Conservation (phyloP, 805 yeast species). For the Yarrowia sp. region DNA sequence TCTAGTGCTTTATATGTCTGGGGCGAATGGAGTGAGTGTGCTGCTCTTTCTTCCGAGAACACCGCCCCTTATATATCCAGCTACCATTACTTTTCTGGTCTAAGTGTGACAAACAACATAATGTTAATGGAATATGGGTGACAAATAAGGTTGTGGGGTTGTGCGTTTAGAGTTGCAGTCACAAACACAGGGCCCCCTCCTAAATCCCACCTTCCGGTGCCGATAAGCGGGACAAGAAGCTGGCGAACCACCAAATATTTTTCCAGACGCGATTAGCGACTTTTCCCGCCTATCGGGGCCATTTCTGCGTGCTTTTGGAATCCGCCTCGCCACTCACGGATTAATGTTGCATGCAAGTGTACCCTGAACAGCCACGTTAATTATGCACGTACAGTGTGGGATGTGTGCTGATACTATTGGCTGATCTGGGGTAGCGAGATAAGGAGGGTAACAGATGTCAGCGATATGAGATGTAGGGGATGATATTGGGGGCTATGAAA, state of each 20-base stretch:
- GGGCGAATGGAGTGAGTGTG: too few relatives aligned
- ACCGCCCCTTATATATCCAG: neutral
- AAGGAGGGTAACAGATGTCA: neutral
- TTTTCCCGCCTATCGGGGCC: neutral
- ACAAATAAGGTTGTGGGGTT: slow-evolving; percentile 25
- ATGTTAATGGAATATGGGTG: slow-evolving; percentile 15
- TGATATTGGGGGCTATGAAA: too few relatives aligned
- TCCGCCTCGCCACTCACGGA: slow-evolving; percentile 3
- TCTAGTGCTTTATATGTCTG: too few relatives aligned
- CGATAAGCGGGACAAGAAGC: neutral
- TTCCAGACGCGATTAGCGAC: neutral
- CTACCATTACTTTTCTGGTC: neutral
- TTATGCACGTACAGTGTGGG: neutral
- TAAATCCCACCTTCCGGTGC: too few relatives aligned
- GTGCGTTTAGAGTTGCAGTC: neutral
- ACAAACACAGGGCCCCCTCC: too few relatives aligned
- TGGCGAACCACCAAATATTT: neutral
- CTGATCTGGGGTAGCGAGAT: slow-evolving; percentile 3
- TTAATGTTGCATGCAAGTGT: slow-evolving; percentile 23
- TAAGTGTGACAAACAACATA: neutral
- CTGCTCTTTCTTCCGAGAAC: neutral
- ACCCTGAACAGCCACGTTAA: slow-evolving; percentile 8
- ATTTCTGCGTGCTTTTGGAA: too few relatives aligned
- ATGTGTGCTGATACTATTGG: slow-evolving; percentile 4
- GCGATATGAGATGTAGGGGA: too few relatives aligned